A percentile compares a stretch with the other conserved stretches of the same genome.
These are phyloP conservation scores for Sphaerosporella brunnea DNA, from an alignment of 495 filamentous ascomycete genomes.

Conservation along the genomic window DNA sequence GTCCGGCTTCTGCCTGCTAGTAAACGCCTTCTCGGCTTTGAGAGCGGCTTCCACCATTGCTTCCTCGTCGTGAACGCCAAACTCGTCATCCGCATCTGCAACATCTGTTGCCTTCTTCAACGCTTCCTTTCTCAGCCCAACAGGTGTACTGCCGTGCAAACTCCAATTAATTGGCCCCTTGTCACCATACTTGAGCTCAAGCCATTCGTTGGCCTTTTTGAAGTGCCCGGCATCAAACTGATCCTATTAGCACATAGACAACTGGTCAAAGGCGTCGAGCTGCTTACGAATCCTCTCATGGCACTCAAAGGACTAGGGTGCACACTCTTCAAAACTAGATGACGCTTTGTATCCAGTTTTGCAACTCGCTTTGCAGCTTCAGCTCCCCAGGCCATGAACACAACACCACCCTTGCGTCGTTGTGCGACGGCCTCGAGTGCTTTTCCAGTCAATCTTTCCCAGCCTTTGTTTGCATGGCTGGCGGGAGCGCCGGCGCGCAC, in stretches of 20 bases:
- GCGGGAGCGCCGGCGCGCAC: conserved; percentile 76
- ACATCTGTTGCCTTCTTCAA: neutral
- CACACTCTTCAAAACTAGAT: conserved; percentile 64
- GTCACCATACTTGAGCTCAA: conserved; percentile 54
- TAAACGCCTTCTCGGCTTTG: conserved; percentile 8
- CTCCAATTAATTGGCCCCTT: conserved; percentile 77
- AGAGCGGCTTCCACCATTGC: conserved; percentile 19
- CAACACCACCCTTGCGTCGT: conserved; percentile 57
- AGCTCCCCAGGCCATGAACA: conserved; percentile 85
- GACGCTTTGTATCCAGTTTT: conserved; percentile 49
- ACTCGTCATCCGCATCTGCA: neutral
- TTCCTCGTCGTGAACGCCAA: conserved; percentile 20
- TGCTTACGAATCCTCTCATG: conserved; percentile 48
- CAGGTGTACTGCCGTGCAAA: conserved; percentile 32
- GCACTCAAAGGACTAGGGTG: conserved; percentile 89
- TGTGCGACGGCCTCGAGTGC: conserved; percentile 72
- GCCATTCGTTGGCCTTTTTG: conserved; percentile 75
- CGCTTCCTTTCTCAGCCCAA: neutral
- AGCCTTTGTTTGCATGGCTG: conserved; percentile 64
- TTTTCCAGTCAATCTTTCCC: conserved; percentile 82
- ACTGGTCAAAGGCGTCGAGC: neutral
- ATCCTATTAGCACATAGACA: neutral
- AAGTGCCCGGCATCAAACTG: conserved; percentile 79
- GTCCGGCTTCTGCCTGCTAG: too few species aligned
- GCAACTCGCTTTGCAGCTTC: conserved; percentile 58